Evolutionary conservation across 2,329 filamentous ascomycete genomes (phyloP), one percentile per base, ranked within the genome.

Genomic region (Talaromyces rugulosus): DNA sequence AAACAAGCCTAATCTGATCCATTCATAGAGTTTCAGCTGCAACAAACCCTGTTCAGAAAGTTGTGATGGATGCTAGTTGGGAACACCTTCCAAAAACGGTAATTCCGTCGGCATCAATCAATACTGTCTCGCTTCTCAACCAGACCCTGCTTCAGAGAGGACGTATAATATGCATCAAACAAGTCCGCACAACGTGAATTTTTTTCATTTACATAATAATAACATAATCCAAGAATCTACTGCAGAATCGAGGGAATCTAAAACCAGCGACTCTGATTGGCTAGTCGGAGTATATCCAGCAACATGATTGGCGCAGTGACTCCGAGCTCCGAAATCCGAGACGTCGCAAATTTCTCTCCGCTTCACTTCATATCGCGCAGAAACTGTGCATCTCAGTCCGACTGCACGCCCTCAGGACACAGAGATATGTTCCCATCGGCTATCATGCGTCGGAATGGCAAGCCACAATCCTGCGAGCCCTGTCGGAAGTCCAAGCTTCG

Each of bases 401-500:
- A 14, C 23, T 23, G 2, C 23, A 23, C 23, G 23, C 23, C 23
- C 18, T 47, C 44, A 23, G 8, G 3, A 47, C 7, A 47, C 23
- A 27, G n/a, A 47, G 44, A 11, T 18, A 53, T 53, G 50, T 53
- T 53, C 50, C 30, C 50, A 53, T 50, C 58, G n/a, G 51, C 62
- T 16, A 63, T 54, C 51, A 73, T 71, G 16, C 73, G 74, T 51
- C 72, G 71, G 50, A 76, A 76, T 68, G 74, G 74, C 31, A 68
- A 72, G 27, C 65, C 72, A 16, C 72, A 75, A 56, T 75, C 74
- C 9, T 77, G 74, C 57, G 73, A 77, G 61, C 73, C 74, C 18
- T 77, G 74, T 61, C 71, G 74, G 47, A 74, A 73, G 61, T 71
- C 73, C 14, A 76, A 77, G 61, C 66, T 75, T 47, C 71, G 70